Evolutionary conservation across 2,329 filamentous ascomycete genomes (phyloP), one percentile per base, ranked within the genome.

Genomic region (Alternaria sp.): DNA sequence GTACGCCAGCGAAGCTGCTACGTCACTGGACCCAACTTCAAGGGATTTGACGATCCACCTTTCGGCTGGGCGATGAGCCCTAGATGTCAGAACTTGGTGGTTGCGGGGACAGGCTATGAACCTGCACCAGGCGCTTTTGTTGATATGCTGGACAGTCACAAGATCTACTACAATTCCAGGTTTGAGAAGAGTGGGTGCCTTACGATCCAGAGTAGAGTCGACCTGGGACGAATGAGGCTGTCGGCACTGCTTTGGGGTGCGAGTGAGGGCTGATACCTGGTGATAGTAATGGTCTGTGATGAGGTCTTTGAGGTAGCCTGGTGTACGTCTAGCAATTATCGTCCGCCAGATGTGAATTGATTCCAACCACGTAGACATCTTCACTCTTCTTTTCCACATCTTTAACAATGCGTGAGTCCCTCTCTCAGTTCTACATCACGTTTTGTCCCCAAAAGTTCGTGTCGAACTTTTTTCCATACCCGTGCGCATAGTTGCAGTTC

Each of bases 331-430:
- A 16, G 20, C 4, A 8, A 5, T 42, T 4, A 12, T 24, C 5
- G 8, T 20, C 2, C 0, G 6, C 12, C 1, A 3, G 8, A 16
- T 7, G 20, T 2, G 3, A 42, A 5, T 16, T 12, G 8, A 2
- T 2, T 4, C 7, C 20, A 7, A 7, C 4, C 6, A 24, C 8
- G 20, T 24, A 24, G 39, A 0, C 11, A 0, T 42, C 3, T 41
- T 2, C 6, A 7, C 0, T 1, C 16, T 20, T 4, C 7, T 12
- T 3, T 3, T 16, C 8, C 0, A 16, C 5, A 24, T 7, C 2
- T 7, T 7, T 20, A 20, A 20, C 20, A 20, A 20, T 20, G 20
- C 20, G 20, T 20, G 20, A 20, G 20, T 20, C 20, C 20, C 20
- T 20, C 20, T 20, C 20, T 20, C 20, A 20, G 20, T 20, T 20